These are phyloP conservation scores for Moelleriella libera DNA, from an alignment of 2,329 filamentous ascomycete species.

Conservation along the genomic window DNA sequence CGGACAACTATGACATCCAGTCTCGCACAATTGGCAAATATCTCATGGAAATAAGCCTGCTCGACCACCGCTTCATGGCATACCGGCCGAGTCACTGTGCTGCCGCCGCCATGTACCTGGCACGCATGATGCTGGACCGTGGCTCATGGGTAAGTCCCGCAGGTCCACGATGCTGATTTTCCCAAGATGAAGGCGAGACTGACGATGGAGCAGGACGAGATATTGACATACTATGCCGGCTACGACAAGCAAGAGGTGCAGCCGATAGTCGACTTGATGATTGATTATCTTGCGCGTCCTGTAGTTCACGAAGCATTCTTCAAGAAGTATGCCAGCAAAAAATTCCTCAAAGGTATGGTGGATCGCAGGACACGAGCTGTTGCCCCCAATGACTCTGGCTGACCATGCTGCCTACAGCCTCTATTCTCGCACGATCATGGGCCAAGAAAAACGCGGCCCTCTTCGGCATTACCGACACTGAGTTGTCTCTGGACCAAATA, in stretches of 20 bases:
- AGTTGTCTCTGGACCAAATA: constrained; percentile 35
- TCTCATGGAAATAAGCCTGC: constrained; percentile 87
- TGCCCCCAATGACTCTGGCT: background rate
- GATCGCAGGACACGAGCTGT: background rate
- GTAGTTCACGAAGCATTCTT: constrained; percentile 95
- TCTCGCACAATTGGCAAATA: constrained; percentile 96
- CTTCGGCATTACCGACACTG: constrained; percentile 38
- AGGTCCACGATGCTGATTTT: background rate
- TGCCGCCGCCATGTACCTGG: constrained; percentile 88
- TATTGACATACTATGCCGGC: constrained; percentile 78
- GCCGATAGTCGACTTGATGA: constrained; percentile 85
- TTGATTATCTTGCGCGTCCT: constrained; percentile 86
- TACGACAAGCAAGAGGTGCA: constrained; percentile 89
- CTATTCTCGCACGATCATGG: constrained; percentile 84
- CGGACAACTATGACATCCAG: constrained; percentile 98
- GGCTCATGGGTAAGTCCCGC: constrained; percentile 66
- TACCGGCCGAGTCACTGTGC: constrained; percentile 83
- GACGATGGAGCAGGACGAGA: constrained; percentile 49
- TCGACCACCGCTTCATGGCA: constrained; percentile 87
- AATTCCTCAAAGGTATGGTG: constrained; percentile 88
- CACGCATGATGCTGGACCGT: constrained; percentile 77
- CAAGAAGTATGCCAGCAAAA: constrained; percentile 99
- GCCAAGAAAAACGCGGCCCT: constrained; percentile 62
- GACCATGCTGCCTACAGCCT: constrained; percentile 41
- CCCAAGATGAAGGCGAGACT: constrained; percentile 9